These are phyloP conservation scores for Cordia subcordata DNA, from an alignment of 257 asterid genomes.

Conservation along the genomic window DNA sequence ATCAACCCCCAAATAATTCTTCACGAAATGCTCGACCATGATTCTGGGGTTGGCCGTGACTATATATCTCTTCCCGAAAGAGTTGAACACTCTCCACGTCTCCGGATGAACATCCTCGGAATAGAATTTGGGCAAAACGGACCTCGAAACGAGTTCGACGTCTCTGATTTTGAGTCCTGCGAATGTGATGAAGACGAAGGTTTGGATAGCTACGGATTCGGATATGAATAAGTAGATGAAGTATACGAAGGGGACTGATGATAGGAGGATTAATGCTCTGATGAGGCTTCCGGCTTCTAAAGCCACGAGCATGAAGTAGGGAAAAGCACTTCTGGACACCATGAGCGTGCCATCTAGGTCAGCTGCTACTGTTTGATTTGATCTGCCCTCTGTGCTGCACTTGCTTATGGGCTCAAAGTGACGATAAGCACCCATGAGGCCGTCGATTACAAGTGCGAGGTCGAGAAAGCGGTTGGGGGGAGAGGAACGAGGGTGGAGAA, in stretches of 20 bases:
- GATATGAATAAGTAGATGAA: conserved; percentile 54
- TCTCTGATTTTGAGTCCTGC: conserved; percentile 67
- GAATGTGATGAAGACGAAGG: conserved; percentile 50
- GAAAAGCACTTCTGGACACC: conserved; percentile 54
- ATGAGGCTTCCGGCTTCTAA: conserved; percentile 76
- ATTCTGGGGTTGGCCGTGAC: conserved; percentile 73
- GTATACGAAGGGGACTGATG: conserved; percentile 50
- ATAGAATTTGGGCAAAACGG: conserved; percentile 79
- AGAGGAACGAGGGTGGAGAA: conserved; percentile 1
- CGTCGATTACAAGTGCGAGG: too few relatives aligned
- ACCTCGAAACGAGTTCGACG: conserved; percentile 67
- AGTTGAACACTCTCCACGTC: conserved; percentile 66
- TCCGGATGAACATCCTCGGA: conserved; percentile 73
- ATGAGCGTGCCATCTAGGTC: conserved; percentile 85
- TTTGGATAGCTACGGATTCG: conserved; percentile 47
- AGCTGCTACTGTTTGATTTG: conserved; percentile 64
- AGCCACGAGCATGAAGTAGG: conserved; percentile 80
- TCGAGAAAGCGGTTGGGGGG: background rate
- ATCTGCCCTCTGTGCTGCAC: conserved; percentile 46
- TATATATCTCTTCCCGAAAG: conserved; percentile 68
- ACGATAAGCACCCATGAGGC: conserved; percentile 44
- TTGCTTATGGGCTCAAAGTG: conserved; percentile 50
- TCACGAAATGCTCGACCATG: conserved; percentile 75
- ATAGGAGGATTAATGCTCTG: conserved; percentile 54
- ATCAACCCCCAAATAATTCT: conserved; percentile 68